Evolutionary conservation across 495 filamentous ascomycete species (phyloP), one percentile per base, ranked within the genome.

Genomic region (Cercophora scortea): DNA sequence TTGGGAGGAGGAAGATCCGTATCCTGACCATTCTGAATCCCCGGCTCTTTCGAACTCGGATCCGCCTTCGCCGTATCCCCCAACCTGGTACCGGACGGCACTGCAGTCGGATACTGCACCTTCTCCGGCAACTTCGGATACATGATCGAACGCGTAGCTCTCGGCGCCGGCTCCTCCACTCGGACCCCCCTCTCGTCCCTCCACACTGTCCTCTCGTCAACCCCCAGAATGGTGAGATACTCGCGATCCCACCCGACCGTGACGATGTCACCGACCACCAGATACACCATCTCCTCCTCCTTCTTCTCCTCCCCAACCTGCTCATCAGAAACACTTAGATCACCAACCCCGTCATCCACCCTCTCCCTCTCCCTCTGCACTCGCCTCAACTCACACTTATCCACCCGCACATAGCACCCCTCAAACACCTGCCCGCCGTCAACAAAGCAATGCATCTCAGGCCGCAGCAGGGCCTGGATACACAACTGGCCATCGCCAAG

Each of bases 401-500:
- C 68, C 32, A 74, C 38, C 52, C 61, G 61, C 7, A 75, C 67
- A 51, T 71, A 73, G 32, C 63, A 67, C 8, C 74, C 74, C 32
- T 70, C 68, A 6, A 53, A 56, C 25, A 75, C 56, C 35, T 61
- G 55, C 32, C 63, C 69, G 16, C 50, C 25, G 25, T 77, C 72
- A 8, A 74, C 52, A 11, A 71, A 59, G 34, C 60, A 55, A 9
- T 73, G 67, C 32, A 69, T 63, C 43, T 66, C 66, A 12, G 61
- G 53, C 11, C 57, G 51, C 32, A 72, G 42, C 45, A 77, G 59
- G 17, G 71, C 72, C 55, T 77, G 72, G 33, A 77, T 58, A 39
- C 69, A 71, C 38, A 75, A 55, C 51, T 73, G 63, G 1, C 72
- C 73, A 42, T 77, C 73, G 8, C 72, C 69, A 0, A 77, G 57